Percentiles rank a stretch among this genome's conserved stretches.
Conservation (phyloP, 768 basidiomycete genomes). For the Tricholoma matsutake region DNA sequence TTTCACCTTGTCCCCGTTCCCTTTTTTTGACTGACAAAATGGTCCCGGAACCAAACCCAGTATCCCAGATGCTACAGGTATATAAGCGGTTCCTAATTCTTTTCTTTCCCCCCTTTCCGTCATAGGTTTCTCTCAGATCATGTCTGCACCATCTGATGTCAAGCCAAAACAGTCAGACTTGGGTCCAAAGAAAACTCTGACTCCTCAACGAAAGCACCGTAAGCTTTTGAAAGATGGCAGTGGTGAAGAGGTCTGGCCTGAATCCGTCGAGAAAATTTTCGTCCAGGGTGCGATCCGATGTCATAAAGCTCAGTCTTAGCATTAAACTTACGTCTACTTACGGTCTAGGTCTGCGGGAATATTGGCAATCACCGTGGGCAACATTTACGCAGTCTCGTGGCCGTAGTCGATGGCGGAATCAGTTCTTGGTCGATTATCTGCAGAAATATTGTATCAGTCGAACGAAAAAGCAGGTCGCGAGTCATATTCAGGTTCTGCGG, state of each 20-base stretch:
- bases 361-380: conserved; percentile 81
- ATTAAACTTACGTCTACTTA: conserved; percentile 5
- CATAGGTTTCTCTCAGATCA: conserved; percentile 24
- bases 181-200: conserved; percentile 41
- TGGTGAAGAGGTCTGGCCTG: conserved; percentile 83
- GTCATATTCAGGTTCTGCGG: conserved; percentile 78
- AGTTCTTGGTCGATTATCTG: conserved; percentile 81
- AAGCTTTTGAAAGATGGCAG: conserved; percentile 79
- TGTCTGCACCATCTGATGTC: conserved; percentile 17
- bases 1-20: conserved; percentile 20
- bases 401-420: conserved; percentile 78
- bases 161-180: conserved; percentile 28
- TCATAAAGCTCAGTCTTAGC: conserved; percentile 1
- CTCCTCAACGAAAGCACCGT: conserved; percentile 77
- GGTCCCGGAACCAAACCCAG: conserved; percentile 17
- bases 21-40: conserved; percentile 22
- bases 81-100: conserved; percentile 28
- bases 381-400: conserved; percentile 70
- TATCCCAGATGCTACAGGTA: conserved; percentile 22
- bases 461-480: conserved; percentile 87
- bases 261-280: conserved; percentile 71
- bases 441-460: conserved; percentile 65
- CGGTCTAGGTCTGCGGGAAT: conserved; percentile 61
- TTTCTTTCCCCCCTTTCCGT: conserved; percentile 10
- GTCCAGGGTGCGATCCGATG: conserved; percentile 53